Percentiles rank a stretch among this genome's conserved stretches.
phyloP scores from a whole-genome alignment of 805 yeast genomes.

The Metschnikowia drakensbergensis region DNA sequence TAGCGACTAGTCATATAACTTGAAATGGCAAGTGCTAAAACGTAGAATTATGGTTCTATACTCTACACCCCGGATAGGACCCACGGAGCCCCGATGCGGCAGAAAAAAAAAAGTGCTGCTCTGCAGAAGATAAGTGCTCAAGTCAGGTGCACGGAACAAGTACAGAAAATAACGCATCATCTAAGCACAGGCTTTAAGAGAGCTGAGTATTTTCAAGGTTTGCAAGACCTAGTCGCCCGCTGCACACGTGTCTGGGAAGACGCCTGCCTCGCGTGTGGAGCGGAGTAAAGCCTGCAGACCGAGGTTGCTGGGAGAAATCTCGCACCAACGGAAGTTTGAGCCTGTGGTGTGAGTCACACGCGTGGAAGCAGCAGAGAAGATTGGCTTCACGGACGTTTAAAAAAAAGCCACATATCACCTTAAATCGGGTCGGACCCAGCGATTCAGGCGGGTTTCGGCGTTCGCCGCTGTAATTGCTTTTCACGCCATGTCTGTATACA shows the following conservation, averaged over 20 bases:
- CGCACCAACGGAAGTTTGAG: constrained; percentile 1
- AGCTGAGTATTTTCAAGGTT: not conserved
- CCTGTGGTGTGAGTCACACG: not conserved
- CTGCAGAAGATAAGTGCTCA: constrained; percentile 3
- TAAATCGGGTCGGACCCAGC: too few relatives aligned
- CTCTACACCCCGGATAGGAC: not conserved
- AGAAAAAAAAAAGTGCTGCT: not conserved
- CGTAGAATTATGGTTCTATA: not conserved
- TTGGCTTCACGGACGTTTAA: not conserved
- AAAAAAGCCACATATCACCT: too few relatives aligned
- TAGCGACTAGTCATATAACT: too few relatives aligned
- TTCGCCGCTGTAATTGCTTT: not conserved
- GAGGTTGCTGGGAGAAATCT: not conserved
- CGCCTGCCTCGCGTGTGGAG: not conserved
- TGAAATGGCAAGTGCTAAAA: too few relatives aligned
- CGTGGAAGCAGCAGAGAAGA: not conserved
- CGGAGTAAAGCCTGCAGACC: not conserved
- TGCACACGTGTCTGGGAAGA: not conserved
- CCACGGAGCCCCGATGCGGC: constrained; percentile 4
- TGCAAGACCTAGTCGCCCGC: not conserved
- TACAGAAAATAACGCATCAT: not conserved
- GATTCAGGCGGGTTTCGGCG: not conserved
- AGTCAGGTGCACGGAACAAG: not conserved
- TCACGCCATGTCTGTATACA: not conserved
- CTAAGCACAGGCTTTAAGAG: not conserved